Base-by-base conservation (phyloP, 441 rosid genomes). In the Euphorbia celastroides region DNA sequence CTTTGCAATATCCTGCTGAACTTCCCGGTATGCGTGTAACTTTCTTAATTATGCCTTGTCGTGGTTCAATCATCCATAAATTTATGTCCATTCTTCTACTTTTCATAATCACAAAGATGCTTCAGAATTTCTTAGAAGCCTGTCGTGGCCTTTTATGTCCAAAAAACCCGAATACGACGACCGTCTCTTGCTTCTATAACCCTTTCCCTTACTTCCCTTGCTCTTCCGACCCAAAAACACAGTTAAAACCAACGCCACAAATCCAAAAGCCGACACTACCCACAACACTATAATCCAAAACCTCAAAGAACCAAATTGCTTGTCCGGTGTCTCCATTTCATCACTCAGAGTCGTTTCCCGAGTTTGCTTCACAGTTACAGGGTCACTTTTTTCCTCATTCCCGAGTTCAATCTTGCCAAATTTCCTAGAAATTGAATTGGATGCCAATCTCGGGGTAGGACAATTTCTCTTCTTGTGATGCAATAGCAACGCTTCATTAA, bases 401-500 rank as follows among this genome's bases (percentile, higher is more conserved):
- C 60, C 68, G 36, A 71, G 70, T 26, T 80, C 81, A 62, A 78
- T 12, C 68, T 63, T 81, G 38, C 86, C 96, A 9, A 83, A 74
- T 81, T 84, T 89, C 70, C 92, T 84, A 31, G 83, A 78, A 75
- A 26, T 78, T 27, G n/a, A n/a, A n/a, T 72, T 61, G 57, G 46
- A 42, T 7, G 28, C n/a, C 17, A 81, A 73, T 60, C 70, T 74
- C 41, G 86, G 82, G 60, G 81, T 85, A 10, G 81, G 79, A 77
- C 99, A 94, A 31, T 88, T 87, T 70, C 86, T 84, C 78, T 76
- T 80, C 80, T 80, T 79, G 75, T 94, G 97, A 80, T 94, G 98
- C 76, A 92, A 76, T 27, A 46, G 63, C 66, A 94, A 72, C 26
- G 97, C 99, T 78, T 92, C 89, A 44, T 90, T 90, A 17, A 94